Evolutionary conservation across 1,284 basidiomycete genomes (phyloP), one percentile per base, ranked within the genome.

Genomic region (Austropuccinia psidii): DNA sequence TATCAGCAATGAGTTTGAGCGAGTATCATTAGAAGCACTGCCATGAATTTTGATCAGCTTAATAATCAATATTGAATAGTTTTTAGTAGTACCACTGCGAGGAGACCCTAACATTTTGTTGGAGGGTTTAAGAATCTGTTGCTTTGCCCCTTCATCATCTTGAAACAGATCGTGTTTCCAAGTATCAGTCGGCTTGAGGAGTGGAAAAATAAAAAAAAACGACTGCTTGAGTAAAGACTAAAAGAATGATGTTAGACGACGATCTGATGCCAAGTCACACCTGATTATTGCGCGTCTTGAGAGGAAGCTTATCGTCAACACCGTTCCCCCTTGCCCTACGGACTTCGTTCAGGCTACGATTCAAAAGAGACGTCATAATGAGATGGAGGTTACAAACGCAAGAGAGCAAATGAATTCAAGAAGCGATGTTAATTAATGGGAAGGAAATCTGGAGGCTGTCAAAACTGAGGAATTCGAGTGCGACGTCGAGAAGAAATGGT

Each of bases 101-200:
- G 43, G 11, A 45, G 54, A 4, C 21, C 6, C 31, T 15, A 57
- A 57, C 2, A n/a, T 13, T 27, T 11, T 4, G 21, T 57, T 50
- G 6, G 54, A 31, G 15, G 21, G n/a, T 17, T 57, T 19, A n/a
- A 35, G 27, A 4, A 39, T 50, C 49, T n/a, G 49, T n/a, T n/a
- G 49, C n/a, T n/a, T 21, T 50, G 7, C 8, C n/a, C 13, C 9
- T 0, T 31, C 17, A n/a, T 33, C 43, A 58, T 41, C 33, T n/a
- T 70, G 55, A 57, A 70, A 70, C 3, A 70, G 35, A 41, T 70
- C 68, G 21, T 70, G 68, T 47, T 70, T 70, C 68, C 68, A 70
- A 6, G 43, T 39, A 61, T 69, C 66, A 52, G 35, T 47, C 13
- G 54, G 4, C 66, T 69, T 33, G 35, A 2, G 2, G 27, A 29